Conservation (phyloP, 2,329 filamentous ascomycete species). For the Immersiporthe knoxdaviesiana region DNA sequence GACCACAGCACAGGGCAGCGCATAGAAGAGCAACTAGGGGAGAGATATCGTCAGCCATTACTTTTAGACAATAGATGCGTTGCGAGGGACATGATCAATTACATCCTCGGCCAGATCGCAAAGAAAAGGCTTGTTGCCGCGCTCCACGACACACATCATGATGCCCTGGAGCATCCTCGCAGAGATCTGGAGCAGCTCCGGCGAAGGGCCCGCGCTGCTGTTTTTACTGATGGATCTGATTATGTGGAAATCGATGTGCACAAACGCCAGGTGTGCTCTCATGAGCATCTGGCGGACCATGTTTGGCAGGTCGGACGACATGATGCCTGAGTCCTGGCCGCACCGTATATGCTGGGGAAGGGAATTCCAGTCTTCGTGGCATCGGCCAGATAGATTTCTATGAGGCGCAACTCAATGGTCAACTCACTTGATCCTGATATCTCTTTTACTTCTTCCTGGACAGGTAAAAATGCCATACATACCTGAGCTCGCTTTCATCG, state of each 20-base stretch:
- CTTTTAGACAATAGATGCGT: too few relatives aligned
- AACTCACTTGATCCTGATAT: neutral
- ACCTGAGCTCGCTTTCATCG: constrained; percentile 8
- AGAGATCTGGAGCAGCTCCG: constrained; percentile 11
- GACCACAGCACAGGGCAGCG: constrained; percentile 5
- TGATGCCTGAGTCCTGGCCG: neutral
- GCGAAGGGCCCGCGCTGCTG: neutral
- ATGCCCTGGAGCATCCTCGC: constrained; percentile 9
- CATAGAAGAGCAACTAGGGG: constrained; percentile 4
- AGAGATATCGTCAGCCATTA: neutral
- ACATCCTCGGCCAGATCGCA: constrained; percentile 12
- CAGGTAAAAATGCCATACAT: neutral
- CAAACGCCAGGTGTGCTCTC: neutral
- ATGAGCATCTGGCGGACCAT: neutral
- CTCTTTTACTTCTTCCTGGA: neutral
- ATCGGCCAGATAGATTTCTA: constrained; percentile 3
- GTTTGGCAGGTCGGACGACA: neutral
- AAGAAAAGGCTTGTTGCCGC: neutral
- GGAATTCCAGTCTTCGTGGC: constrained; percentile 2
- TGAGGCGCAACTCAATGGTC: neutral
- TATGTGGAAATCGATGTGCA: constrained; percentile 7
- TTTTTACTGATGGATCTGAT: neutral
- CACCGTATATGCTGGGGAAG: constrained; percentile 10
- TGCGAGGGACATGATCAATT: neutral
- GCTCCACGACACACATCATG: neutral